A percentile compares a stretch with the other conserved stretches of the same genome.
phyloP scores from a whole-genome alignment of 768 basidiomycete genomes.

The Lactarius psammicola region DNA sequence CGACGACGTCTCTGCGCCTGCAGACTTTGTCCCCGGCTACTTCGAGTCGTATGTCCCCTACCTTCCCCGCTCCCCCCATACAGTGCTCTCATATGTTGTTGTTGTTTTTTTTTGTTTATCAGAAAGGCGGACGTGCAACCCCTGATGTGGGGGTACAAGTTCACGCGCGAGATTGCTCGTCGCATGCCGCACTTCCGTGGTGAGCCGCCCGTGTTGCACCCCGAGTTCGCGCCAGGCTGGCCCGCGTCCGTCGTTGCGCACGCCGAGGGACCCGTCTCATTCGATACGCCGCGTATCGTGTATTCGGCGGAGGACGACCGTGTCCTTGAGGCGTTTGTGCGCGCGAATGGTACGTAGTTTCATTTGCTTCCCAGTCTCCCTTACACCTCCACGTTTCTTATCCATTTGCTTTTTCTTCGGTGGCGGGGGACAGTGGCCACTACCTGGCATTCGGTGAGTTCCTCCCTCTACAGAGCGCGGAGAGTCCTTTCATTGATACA shows the following conservation, averaged over 20 bases:
- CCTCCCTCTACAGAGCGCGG: not conserved
- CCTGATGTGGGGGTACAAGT: conserved; percentile 55
- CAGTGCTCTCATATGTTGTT: too few relatives aligned
- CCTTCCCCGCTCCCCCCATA: too few relatives aligned
- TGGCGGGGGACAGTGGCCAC: not conserved
- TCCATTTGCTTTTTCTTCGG: too few relatives aligned
- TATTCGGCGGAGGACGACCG: conserved; percentile 39
- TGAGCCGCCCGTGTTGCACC: conserved; percentile 34
- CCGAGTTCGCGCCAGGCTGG: conserved; percentile 36
- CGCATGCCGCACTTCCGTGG: conserved; percentile 48
- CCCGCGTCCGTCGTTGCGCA: conserved; percentile 28
- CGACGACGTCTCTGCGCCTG: conserved; percentile 28
- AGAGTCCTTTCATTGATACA: not conserved
- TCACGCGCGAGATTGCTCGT: conserved; percentile 50
- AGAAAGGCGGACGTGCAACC: conserved; percentile 41
- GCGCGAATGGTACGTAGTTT: conserved; percentile 14
- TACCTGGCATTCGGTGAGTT: conserved; percentile 23
- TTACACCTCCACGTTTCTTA: not conserved
- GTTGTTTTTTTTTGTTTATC: not conserved
- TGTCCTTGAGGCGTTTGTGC: conserved; percentile 36
- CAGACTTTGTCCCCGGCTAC: conserved; percentile 32
- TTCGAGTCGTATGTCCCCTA: conserved; percentile 27
- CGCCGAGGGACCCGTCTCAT: conserved; percentile 30
- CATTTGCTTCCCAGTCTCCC: not conserved
- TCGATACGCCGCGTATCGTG: conserved; percentile 35